Evolutionary conservation across 225 moss, liverwort and hornwort species (phyloP).

Genomic region (Polytrichum commune): DNA sequence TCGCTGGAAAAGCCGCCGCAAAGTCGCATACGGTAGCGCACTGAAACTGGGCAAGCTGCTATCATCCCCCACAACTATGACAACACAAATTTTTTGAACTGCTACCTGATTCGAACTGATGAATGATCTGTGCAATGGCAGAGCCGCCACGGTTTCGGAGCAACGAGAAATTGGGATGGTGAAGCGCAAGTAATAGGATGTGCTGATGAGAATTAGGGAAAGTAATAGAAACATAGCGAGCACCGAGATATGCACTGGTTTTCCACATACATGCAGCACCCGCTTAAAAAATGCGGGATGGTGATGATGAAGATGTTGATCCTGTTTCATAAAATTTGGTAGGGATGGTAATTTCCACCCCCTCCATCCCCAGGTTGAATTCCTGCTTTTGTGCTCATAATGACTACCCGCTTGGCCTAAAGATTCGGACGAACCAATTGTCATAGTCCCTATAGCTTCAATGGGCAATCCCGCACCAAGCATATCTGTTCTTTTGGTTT

Average conservation of each 20-base stretch:
- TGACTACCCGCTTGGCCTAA: no score
- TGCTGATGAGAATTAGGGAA: conserved; percentile 7
- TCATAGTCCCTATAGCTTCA: no score
- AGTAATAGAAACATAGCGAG: background rate
- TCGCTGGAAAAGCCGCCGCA: conserved; percentile 34
- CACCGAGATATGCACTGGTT: conserved; percentile 9
- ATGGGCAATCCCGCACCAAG: no score
- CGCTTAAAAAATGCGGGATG: no score
- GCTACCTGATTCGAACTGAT: background rate
- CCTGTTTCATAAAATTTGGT: no score
- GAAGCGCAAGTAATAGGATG: conserved; percentile 25
- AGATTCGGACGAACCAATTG: no score
- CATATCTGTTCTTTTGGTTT: no score
- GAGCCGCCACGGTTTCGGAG: conserved; percentile 23
- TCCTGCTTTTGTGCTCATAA: no score
- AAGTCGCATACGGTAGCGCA: conserved; percentile 28
- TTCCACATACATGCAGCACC: background rate
- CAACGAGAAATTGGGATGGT: conserved; percentile 24
- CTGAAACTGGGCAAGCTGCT: conserved; percentile 28
- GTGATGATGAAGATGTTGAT: no score
- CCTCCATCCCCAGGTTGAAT: no score
- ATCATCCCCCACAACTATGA: conserved; percentile 40
- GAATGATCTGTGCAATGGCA: conserved; percentile 26
- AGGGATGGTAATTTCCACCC: no score
- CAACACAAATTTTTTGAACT: conserved; percentile 17